These are phyloP conservation scores for Cynara cardunculus DNA, from an alignment of 129 eudicot genomes.

Conservation along the genomic window DNA sequence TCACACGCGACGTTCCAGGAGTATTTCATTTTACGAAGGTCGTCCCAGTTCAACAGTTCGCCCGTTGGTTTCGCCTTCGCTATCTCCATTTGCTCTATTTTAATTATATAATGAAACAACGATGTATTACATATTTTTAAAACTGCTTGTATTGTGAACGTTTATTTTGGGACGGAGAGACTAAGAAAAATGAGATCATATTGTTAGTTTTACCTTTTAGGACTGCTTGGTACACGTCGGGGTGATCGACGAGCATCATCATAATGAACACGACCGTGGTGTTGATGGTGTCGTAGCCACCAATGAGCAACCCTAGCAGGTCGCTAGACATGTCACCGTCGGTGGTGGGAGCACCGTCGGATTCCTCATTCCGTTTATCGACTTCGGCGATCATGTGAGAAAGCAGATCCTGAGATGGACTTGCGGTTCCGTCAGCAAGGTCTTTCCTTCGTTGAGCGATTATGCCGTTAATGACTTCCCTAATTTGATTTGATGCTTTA, in stretches of 20 bases:
- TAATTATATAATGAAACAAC: neutral
- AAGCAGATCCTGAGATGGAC: conserved; percentile 29
- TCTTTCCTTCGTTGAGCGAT: conserved; percentile 37
- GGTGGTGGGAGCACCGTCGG: conserved; percentile 23
- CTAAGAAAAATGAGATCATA: neutral
- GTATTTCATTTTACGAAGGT: conserved; percentile 36
- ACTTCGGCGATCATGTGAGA: conserved; percentile 39
- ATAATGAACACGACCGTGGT: conserved; percentile 42
- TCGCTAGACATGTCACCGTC: conserved; percentile 40
- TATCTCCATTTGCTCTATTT: conserved; percentile 38
- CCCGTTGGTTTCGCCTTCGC: conserved; percentile 19
- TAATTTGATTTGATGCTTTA: conserved; percentile 32
- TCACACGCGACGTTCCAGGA: conserved; percentile 44
- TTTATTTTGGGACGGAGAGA: neutral
- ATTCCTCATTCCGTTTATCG: conserved; percentile 26
- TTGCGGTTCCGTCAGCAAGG: conserved; percentile 32
- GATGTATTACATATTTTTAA: neutral
- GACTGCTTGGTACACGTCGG: conserved; percentile 33
- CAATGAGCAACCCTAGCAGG: conserved; percentile 34
- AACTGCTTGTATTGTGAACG: neutral
- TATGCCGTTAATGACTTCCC: conserved; percentile 30
- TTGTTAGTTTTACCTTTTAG: conserved; percentile 30
- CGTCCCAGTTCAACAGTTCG: conserved; percentile 32
- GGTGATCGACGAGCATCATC: conserved; percentile 42
- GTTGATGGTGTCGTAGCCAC: conserved; percentile 43